phyloP scores from a whole-genome alignment of 768 basidiomycete genomes.

The Leccinum incarnatum region DNA sequence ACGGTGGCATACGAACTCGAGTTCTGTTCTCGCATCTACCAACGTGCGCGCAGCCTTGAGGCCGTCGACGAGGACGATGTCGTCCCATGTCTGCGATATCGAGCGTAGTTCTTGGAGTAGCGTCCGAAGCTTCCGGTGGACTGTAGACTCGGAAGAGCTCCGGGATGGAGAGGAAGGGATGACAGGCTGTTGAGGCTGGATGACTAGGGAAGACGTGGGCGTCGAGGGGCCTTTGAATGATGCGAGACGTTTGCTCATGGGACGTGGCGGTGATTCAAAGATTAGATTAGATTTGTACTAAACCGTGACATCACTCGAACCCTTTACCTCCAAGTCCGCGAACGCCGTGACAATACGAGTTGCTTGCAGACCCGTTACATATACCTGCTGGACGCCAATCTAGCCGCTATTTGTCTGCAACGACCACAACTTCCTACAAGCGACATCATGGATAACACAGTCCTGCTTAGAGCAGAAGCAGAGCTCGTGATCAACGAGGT shows the following conservation, averaged over 20 bases:
- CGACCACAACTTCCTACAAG: neutral
- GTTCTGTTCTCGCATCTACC: conserved; percentile 76
- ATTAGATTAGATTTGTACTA: conserved; percentile 23
- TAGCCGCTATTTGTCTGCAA: neutral
- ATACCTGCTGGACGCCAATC: no score
- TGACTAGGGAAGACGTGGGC: conserved; percentile 64
- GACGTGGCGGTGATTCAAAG: neutral
- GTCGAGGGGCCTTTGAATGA: conserved; percentile 82
- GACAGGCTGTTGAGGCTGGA: conserved; percentile 35
- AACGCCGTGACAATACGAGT: no score
- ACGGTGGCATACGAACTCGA: conserved; percentile 59
- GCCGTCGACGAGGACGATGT: conserved; percentile 76
- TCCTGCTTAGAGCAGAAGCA: conserved; percentile 31
- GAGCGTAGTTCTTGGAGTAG: conserved; percentile 65
- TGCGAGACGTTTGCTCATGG: conserved; percentile 58
- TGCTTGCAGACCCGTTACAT: neutral
- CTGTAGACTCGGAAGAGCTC: conserved; percentile 58
- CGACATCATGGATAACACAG: conserved; percentile 24
- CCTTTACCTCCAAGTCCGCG: neutral
- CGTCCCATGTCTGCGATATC: conserved; percentile 75
- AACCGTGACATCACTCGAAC: no score
- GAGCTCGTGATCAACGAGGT: conserved; percentile 33
- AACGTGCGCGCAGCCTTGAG: conserved; percentile 69
- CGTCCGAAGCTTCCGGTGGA: conserved; percentile 74
- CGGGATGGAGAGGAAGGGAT: conserved; percentile 42